Conservation (phyloP, 2,329 filamentous ascomycete genomes). For the Trichophyton simii region DNA sequence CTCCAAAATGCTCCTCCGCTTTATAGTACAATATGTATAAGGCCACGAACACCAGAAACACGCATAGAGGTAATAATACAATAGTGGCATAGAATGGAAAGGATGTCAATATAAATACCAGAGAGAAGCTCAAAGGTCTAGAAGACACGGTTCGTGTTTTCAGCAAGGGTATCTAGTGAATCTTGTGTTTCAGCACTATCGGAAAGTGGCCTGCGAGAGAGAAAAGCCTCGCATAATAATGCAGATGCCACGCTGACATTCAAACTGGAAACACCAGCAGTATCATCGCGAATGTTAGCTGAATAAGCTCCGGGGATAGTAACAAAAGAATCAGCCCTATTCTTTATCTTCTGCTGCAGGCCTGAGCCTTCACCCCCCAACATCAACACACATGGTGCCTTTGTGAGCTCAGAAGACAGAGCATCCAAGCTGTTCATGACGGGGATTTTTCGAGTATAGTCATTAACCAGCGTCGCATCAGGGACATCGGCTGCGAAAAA, state of each 20-base stretch:
- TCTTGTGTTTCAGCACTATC: neutral
- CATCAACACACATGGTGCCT: slow-evolving; percentile 62
- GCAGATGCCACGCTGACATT: slow-evolving; percentile 86
- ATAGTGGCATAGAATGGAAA: neutral
- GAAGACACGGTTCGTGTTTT: neutral
- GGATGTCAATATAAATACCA: neutral
- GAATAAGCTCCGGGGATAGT: slow-evolving; percentile 47
- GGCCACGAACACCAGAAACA: neutral
- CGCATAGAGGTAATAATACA: neutral
- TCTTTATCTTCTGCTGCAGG: slow-evolving; percentile 50
- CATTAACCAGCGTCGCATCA: slow-evolving; percentile 16
- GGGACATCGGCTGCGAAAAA: slow-evolving; percentile 61
- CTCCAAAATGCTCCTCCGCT: neutral
- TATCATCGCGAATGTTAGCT: slow-evolving; percentile 23
- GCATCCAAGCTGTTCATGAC: slow-evolving; percentile 6
- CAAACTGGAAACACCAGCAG: slow-evolving; percentile 63
- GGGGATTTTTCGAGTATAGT: slow-evolving; percentile 24
- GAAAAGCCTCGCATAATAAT: slow-evolving; percentile 44
- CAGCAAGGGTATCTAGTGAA: neutral
- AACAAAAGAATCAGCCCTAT: slow-evolving; percentile 50
- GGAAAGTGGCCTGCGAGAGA: slow-evolving; percentile 18
- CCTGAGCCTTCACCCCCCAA: slow-evolving; percentile 73
- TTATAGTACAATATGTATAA: neutral
- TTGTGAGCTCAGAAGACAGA: slow-evolving; percentile 32
- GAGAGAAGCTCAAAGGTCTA: neutral